These are phyloP conservation scores for Scheffersomyces illinoinensis DNA, from an alignment of 1,139 yeast genomes.

Conservation along the genomic window DNA sequence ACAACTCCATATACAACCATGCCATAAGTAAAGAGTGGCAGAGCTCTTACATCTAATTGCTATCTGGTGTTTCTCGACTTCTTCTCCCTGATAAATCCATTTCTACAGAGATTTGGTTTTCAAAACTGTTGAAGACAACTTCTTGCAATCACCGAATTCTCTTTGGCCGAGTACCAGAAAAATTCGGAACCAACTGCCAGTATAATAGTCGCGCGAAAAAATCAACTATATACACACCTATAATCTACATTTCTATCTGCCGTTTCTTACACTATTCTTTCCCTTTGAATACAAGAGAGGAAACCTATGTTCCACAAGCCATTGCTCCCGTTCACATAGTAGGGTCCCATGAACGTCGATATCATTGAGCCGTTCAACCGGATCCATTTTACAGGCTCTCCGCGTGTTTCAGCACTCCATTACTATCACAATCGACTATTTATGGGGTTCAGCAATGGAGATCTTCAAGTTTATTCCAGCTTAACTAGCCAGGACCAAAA, in stretches of 20 bases:
- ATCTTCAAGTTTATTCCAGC: constrained; percentile 25
- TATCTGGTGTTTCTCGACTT: no score
- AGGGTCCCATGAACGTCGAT: constrained; percentile 28
- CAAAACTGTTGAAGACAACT: neutral
- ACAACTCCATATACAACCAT: no score
- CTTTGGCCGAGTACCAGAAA: no score
- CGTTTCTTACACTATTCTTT: neutral
- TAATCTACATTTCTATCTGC: neutral
- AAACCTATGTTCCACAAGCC: neutral
- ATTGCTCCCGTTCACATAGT: neutral
- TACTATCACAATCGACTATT: constrained; percentile 22
- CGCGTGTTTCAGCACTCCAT: constrained; percentile 27
- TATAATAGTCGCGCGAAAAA: neutral
- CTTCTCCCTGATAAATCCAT: no score
- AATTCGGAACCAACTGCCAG: neutral
- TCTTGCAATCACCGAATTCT: neutral
- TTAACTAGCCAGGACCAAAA: constrained; percentile 1
- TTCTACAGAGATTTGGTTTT: no score
- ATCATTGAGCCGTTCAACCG: constrained; percentile 33
- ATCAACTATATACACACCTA: neutral
- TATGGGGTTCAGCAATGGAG: constrained; percentile 41
- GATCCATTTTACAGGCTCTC: constrained; percentile 23
- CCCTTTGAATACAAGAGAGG: neutral
- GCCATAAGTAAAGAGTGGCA: no score
- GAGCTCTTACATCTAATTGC: no score